Percentiles rank a stretch among this genome's conserved stretches.
phyloP scores from a whole-genome alignment of 495 filamentous ascomycete genomes.

The Corynascus novoguineensis region DNA sequence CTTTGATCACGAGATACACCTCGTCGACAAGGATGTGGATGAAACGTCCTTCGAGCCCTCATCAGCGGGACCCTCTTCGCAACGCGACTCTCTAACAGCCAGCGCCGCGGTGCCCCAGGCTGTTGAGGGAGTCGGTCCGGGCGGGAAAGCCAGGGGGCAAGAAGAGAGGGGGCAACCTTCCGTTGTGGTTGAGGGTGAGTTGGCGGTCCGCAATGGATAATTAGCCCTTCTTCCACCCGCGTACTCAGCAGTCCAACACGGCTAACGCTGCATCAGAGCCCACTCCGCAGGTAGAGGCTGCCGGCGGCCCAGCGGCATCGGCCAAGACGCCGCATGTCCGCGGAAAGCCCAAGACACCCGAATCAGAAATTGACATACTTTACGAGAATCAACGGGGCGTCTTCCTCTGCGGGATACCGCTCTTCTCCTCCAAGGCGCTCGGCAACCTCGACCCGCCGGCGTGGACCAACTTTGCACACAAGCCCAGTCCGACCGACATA shows the following conservation, averaged over 20 bases:
- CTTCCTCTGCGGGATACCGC: constrained; percentile 82
- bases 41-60: constrained; percentile 2
- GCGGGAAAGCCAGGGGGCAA: background rate
- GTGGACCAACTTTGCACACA: constrained; percentile 74
- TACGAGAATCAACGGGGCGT: constrained; percentile 88
- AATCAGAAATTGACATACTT: constrained; percentile 73
- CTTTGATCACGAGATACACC: constrained; percentile 57
- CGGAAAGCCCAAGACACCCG: constrained; percentile 30
- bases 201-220: too few relatives aligned
- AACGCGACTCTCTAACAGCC: background rate
- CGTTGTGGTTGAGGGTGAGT: constrained; percentile 21
- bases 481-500: constrained; percentile 76
- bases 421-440: constrained; percentile 80
- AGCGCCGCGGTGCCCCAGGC: background rate
- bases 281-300: constrained; percentile 9
- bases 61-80: constrained; percentile 8
- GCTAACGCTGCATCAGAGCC: constrained; percentile 7
- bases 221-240: too few relatives aligned
- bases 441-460: constrained; percentile 78
- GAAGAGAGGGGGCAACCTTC: constrained; percentile 7
- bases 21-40: constrained; percentile 46
- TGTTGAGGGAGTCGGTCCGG: constrained; percentile 4
- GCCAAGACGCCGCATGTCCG: constrained; percentile 2
- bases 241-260: background rate
- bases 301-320: background rate